Base-by-base conservation (phyloP, 2,329 filamentous ascomycete species). In the Sclerotinia minor region DNA sequence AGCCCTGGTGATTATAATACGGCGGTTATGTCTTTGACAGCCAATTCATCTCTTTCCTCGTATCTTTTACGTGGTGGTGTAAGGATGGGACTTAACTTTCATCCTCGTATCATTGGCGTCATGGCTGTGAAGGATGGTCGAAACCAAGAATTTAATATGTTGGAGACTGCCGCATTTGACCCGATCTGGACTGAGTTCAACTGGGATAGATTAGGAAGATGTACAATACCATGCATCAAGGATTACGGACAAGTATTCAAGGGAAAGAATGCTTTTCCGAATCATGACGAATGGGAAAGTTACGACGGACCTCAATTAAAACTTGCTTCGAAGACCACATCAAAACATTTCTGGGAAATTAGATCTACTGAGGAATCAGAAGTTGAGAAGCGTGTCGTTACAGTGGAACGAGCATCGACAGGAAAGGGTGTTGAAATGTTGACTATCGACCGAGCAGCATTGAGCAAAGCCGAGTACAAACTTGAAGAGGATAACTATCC, bases 141-240 rank as follows among this genome's bases (percentile, higher is more conserved):
- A 58, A 83, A 84, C 67, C 79, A 81, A 5, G 83, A 85, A 67
- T 81, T 85, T 64, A 78, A 81, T 13, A 86, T 85, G 83, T 79
- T 86, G n/a, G 83, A 85, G 73, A 85, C 83, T 0, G 83, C 81
- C 6, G 81, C 83, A 5, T 85, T 85, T 67, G 84, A 86, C 71
- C 83, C 84, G 0, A 84, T 85, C 72, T 85, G 84, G 84, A 82
- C 83, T 0, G 83, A 85, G 70, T 84, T 84, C 74, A 84, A 85
- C 71, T 83, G 81, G 79, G 83, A 81, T 47, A 79, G 81, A 54
- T 79, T 83, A 71, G 83, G 82, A 2, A 77, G 79, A 49, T 86
- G 84, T 73, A 84, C 83, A 0, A 80, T 85, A 2, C 84, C 84
- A 1, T 86, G 84, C 70, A 77, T 85, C 44, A 80, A 81, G 41